Evolutionary conservation across 345 rosid species (phyloP).

Genomic region (Ailanthus altissimus): DNA sequence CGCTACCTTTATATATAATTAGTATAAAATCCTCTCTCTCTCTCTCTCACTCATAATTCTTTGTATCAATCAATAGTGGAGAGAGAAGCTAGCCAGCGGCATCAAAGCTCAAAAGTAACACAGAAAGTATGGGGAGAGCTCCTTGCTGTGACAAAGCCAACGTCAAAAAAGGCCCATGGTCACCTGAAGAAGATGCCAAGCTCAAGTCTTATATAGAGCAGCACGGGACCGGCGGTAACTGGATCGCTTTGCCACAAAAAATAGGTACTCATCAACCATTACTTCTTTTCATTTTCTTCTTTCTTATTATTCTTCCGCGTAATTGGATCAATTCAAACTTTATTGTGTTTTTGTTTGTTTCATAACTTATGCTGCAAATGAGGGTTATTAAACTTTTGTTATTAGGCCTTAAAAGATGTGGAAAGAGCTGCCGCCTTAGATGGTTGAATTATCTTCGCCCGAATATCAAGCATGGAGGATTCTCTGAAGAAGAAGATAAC

Average conservation of each 20-base stretch:
- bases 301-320: neutral
- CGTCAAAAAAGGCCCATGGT: slow-evolving; percentile 93
- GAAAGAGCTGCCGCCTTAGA: slow-evolving; percentile 76
- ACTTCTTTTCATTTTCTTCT: neutral
- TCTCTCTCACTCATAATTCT: slow-evolving; percentile 38
- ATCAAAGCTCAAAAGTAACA: slow-evolving; percentile 20
- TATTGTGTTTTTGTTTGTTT: neutral
- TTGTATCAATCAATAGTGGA: slow-evolving; percentile 21
- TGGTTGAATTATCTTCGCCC: slow-evolving; percentile 80
- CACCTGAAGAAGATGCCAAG: slow-evolving; percentile 79
- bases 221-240: slow-evolving; percentile 75
- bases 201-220: slow-evolving; percentile 66
- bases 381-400: neutral
- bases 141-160: slow-evolving; percentile 89
- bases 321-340: neutral
- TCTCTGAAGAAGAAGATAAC: slow-evolving; percentile 70
- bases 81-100: slow-evolving; percentile 8
- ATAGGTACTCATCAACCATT: slow-evolving; percentile 47
- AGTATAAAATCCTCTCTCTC: slow-evolving; percentile 2
- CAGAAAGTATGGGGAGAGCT: slow-evolving; percentile 68
- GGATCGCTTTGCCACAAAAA: slow-evolving; percentile 82
- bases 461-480: slow-evolving; percentile 66
- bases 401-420: slow-evolving; percentile 73
- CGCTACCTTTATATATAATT: slow-evolving; percentile 12
- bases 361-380: neutral